Percentiles rank a stretch among this genome's conserved stretches.
These are phyloP conservation scores for Verticillium nubilum DNA, from an alignment of 2,329 filamentous ascomycete species.

Conservation along the genomic window DNA sequence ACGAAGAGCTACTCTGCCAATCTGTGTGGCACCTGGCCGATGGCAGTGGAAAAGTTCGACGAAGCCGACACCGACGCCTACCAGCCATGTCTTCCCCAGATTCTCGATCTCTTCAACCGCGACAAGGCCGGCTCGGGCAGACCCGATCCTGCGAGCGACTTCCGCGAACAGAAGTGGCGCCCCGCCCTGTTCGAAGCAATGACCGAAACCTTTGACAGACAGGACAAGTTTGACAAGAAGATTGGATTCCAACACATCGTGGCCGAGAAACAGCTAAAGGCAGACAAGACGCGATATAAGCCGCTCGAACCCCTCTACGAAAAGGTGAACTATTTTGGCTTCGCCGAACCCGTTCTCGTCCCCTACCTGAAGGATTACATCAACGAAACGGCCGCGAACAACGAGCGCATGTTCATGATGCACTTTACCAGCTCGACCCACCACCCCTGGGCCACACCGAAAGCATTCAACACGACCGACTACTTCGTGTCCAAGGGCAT, in stretches of 20 bases:
- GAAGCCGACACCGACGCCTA: constrained; percentile 29
- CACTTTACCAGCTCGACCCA: constrained; percentile 32
- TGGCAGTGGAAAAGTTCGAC: constrained; percentile 27
- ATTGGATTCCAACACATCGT: constrained; percentile 17
- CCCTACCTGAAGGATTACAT: constrained; percentile 30
- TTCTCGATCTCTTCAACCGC: constrained; percentile 13
- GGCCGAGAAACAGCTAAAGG: constrained; percentile 10
- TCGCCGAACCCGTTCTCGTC: constrained; percentile 30
- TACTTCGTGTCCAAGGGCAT: constrained; percentile 18
- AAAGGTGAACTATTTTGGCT: constrained; percentile 36
- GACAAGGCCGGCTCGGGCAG: constrained; percentile 6
- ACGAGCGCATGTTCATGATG: constrained; percentile 26
- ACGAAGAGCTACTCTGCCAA: constrained; percentile 27
- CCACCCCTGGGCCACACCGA: constrained; percentile 34
- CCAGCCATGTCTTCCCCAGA: constrained; percentile 28
- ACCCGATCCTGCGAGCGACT: background rate
- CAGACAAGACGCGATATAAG: background rate
- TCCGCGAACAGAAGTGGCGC: constrained; percentile 11
- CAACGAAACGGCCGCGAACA: constrained; percentile 18
- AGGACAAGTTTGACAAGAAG: constrained; percentile 10
- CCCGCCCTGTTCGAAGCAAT: constrained; percentile 13
- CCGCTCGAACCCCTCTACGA: background rate
- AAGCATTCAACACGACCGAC: constrained; percentile 21
- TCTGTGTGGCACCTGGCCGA: constrained; percentile 26
- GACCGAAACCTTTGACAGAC: constrained; percentile 11